Conservation (phyloP, 164 flowering plant species). For the Vitis labrusca region DNA sequence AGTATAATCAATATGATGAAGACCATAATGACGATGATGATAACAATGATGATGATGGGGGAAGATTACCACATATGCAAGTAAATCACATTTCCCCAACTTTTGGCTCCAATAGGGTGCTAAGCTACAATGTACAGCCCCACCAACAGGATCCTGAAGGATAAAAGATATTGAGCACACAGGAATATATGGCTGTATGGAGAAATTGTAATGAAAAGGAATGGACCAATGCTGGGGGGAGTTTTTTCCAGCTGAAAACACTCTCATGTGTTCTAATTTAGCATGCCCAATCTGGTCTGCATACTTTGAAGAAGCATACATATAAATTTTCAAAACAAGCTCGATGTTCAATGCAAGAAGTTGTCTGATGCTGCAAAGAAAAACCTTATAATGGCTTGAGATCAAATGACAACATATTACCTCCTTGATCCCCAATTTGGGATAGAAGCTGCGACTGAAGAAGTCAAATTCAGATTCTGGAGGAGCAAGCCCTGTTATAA, state of each 20-base stretch:
- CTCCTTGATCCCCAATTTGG: conserved; percentile 44
- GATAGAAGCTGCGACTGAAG: conserved; percentile 44
- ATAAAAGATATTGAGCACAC: neutral
- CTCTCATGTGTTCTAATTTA: no score
- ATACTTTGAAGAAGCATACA: no score
- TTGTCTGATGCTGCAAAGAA: conserved; percentile 40
- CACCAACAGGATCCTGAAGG: neutral
- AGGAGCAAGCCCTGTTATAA: conserved; percentile 40
- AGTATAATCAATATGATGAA: neutral
- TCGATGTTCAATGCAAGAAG: no score
- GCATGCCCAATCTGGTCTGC: no score
- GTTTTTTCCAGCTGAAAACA: no score
- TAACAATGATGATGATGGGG: conserved; percentile 1
- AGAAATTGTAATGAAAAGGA: no score
- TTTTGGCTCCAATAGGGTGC: neutral
- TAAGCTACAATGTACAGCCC: neutral
- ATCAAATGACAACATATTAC: conserved; percentile 15
- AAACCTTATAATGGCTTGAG: neutral
- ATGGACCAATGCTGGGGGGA: no score
- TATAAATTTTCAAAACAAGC: no score
- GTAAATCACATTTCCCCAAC: neutral
- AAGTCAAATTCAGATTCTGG: conserved; percentile 48
- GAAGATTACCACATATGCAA: neutral
- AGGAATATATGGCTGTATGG: no score
- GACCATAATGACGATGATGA: no score